Evolutionary conservation across 306 rosid species (phyloP).

Genomic region (Pueraria montana): DNA sequence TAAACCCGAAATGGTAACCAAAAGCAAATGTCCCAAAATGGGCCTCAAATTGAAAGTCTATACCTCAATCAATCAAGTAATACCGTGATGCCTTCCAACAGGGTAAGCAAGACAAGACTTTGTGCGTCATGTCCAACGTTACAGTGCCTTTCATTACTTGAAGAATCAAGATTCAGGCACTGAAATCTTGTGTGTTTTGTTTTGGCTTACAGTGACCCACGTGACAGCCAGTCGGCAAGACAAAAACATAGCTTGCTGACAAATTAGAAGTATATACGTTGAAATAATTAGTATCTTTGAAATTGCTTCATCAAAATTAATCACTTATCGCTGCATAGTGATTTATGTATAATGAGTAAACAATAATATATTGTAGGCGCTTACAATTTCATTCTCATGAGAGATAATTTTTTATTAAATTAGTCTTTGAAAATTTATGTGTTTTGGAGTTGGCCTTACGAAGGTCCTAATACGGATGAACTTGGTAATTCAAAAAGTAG

Average conservation of each 20-base stretch:
- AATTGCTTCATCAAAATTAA: background rate
- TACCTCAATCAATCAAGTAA: background rate
- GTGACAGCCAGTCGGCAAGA: background rate
- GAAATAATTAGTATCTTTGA: background rate
- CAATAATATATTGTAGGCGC: too few species aligned
- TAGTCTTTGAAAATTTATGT: background rate
- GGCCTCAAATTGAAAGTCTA: background rate
- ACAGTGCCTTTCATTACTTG: too few species aligned
- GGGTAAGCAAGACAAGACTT: constrained; percentile 26
- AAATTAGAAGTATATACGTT: background rate
- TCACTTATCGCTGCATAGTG: background rate
- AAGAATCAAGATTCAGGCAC: too few species aligned
- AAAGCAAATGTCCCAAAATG: background rate
- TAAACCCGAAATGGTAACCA: background rate
- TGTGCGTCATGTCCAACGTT: background rate
- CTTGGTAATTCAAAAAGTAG: too few species aligned
- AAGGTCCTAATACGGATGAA: background rate
- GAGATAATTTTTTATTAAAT: background rate
- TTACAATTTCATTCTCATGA: background rate
- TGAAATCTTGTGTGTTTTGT: background rate
- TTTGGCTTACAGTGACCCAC: background rate
- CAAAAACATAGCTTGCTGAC: background rate
- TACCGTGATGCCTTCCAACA: background rate
- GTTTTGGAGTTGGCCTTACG: background rate
- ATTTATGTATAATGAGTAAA: too few species aligned